Percentiles rank a stretch among this genome's conserved stretches.
Evolutionary conservation across 2,329 filamentous ascomycete species (phyloP).

Genomic region (Microdochium paspali): DNA sequence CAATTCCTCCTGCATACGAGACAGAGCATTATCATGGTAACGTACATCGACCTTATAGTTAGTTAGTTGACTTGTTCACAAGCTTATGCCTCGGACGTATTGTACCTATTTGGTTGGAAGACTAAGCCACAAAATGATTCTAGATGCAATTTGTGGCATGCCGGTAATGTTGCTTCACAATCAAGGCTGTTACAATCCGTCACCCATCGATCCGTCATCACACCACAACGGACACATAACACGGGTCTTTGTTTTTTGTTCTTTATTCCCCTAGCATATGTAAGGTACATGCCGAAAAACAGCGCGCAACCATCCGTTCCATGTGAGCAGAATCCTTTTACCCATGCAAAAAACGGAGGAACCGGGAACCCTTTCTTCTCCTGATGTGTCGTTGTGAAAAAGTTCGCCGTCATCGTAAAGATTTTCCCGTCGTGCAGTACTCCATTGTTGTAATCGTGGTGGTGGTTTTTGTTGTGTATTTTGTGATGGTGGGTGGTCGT

Average conservation of each 20-base stretch:
- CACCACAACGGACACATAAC: background rate
- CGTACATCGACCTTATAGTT: too few relatives aligned
- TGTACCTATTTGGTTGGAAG: too few relatives aligned
- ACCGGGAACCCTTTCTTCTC: background rate
- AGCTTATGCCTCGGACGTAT: too few relatives aligned
- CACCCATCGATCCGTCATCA: background rate
- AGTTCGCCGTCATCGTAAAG: background rate
- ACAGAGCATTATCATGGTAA: too few relatives aligned
- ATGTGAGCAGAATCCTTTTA: background rate
- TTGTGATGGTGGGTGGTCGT: background rate
- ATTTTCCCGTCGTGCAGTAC: conserved; percentile 1
- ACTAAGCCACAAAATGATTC: too few relatives aligned
- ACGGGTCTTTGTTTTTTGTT: background rate
- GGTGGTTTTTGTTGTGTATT: background rate
- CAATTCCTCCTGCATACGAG: too few relatives aligned
- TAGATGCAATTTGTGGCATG: too few relatives aligned
- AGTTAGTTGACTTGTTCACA: too few relatives aligned
- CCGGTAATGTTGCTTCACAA: too few relatives aligned
- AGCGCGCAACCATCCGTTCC: background rate
- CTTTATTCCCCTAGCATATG: background rate
- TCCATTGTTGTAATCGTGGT: background rate
- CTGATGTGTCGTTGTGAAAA: background rate
- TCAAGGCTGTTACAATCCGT: too few relatives aligned
- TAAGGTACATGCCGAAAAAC: background rate
- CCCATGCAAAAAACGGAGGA: conserved; percentile 1